Evolutionary conservation across 2,329 filamentous ascomycete species (phyloP).

Genomic region (Botrytis byssoidea): DNA sequence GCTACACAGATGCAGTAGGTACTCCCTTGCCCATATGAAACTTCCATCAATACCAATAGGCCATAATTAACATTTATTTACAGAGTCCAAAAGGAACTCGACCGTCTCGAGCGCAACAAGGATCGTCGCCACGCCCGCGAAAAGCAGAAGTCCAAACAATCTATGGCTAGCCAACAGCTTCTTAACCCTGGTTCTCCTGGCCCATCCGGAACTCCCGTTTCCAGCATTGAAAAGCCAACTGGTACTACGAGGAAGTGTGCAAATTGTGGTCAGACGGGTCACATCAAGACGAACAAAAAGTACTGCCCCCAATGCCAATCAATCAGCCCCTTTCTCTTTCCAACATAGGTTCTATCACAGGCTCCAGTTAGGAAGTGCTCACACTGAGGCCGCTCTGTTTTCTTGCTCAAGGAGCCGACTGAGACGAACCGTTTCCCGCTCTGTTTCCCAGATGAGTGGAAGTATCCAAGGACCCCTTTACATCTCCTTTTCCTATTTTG

Average conservation of each 20-base stretch:
- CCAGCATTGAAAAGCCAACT: conserved; percentile 50
- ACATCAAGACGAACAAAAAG: conserved; percentile 99
- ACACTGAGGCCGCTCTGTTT: conserved; percentile 12
- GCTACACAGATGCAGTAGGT: conserved; percentile 57
- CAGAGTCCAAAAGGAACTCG: conserved; percentile 71
- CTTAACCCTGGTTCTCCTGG: conserved; percentile 44
- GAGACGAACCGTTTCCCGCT: background rate
- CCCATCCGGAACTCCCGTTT: conserved; percentile 43
- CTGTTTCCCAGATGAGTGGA: background rate
- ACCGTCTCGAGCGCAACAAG: conserved; percentile 85
- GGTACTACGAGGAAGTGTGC: conserved; percentile 90
- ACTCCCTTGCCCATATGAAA: background rate
- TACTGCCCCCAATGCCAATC: conserved; percentile 43
- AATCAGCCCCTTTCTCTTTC: conserved; percentile 16
- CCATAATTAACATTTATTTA: background rate
- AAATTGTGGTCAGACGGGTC: conserved; percentile 93
- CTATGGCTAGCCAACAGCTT: conserved; percentile 20
- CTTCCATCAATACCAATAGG: too few relatives aligned
- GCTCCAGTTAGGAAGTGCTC: background rate
- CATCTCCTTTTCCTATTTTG: background rate
- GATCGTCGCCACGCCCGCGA: conserved; percentile 87
- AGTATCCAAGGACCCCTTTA: background rate
- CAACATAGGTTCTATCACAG: conserved; percentile 5
- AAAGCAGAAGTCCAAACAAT: conserved; percentile 69
- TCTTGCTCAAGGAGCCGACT: conserved; percentile 22